Percentiles rank a stretch among this genome's conserved stretches.
Conservation (phyloP, 805 yeast genomes). For the Vanderwaltozyma yarrowii region DNA sequence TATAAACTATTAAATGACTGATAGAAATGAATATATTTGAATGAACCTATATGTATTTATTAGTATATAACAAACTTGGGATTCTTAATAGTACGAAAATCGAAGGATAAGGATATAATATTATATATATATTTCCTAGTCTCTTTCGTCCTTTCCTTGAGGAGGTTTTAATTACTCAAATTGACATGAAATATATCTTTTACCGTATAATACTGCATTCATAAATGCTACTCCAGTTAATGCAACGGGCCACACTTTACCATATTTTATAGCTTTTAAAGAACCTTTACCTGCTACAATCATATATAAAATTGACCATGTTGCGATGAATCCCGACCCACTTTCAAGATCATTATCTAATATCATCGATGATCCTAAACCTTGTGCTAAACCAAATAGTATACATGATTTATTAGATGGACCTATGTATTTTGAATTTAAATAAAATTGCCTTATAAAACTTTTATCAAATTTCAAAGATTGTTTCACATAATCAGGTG, state of each 20-base stretch:
- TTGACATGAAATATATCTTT: slow-evolving; percentile 44
- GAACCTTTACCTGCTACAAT: slow-evolving; percentile 60
- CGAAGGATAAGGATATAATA: no score
- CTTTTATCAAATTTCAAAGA: background rate
- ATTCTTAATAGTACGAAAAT: no score
- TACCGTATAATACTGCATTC: slow-evolving; percentile 61
- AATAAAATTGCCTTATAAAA: background rate
- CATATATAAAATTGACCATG: slow-evolving; percentile 71
- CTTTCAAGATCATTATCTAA: slow-evolving; percentile 65
- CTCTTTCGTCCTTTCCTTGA: no score
- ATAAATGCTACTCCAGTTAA: slow-evolving; percentile 48
- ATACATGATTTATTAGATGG: slow-evolving; percentile 32
- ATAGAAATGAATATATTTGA: no score
- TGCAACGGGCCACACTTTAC: slow-evolving; percentile 52
- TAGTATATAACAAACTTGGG: no score
- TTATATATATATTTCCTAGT: no score
- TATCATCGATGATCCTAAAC: slow-evolving; percentile 63
- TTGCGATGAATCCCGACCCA: slow-evolving; percentile 72
- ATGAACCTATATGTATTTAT: no score
- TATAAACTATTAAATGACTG: no score
- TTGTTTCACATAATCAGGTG: slow-evolving; percentile 3
- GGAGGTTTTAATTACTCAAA: background rate
- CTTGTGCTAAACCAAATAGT: slow-evolving; percentile 51
- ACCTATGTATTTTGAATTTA: slow-evolving; percentile 20
- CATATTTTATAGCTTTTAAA: slow-evolving; percentile 37